Evolutionary conservation across 495 filamentous ascomycete genomes (phyloP).

Genomic region (Clohesyomyces aquaticus): DNA sequence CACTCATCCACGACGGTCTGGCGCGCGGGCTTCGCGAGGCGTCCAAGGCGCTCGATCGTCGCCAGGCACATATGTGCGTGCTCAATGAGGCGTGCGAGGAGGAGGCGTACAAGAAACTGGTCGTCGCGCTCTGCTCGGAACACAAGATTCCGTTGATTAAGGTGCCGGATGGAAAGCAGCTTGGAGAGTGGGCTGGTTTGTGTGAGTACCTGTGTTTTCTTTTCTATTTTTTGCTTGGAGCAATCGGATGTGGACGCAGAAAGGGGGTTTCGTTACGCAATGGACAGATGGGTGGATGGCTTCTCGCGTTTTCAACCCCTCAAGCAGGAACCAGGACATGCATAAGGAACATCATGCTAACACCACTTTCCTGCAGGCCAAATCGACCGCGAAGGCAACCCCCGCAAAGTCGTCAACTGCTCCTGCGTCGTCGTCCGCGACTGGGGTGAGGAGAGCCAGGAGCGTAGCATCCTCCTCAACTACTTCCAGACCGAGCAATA

Average conservation of each 20-base stretch:
- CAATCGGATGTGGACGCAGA: not conserved
- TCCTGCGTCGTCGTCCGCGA: conserved; percentile 98
- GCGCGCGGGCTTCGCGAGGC: conserved; percentile 97
- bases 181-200: conserved; percentile 99
- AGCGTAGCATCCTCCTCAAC: conserved; percentile 96
- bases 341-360: conserved; percentile 22
- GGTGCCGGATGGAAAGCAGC: conserved; percentile 98
- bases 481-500: conserved; percentile 96
- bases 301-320: too few species aligned
- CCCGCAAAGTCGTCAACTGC: conserved; percentile 99
- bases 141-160: conserved; percentile 99
- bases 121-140: conserved; percentile 95
- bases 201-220: conserved; percentile 65
- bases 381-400: conserved; percentile 97
- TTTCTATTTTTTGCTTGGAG: conserved; percentile 5
- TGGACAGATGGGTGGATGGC: not conserved
- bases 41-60: conserved; percentile 93
- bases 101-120: conserved; percentile 99
- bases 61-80: conserved; percentile 99
- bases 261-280: not conserved
- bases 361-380: conserved; percentile 65
- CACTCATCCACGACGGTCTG: conserved; percentile 98
- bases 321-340: too few species aligned
- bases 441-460: conserved; percentile 99
- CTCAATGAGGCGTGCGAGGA: conserved; percentile 99